Conservation (phyloP, 495 filamentous ascomycete species). For the Schizothecium vesticola region DNA sequence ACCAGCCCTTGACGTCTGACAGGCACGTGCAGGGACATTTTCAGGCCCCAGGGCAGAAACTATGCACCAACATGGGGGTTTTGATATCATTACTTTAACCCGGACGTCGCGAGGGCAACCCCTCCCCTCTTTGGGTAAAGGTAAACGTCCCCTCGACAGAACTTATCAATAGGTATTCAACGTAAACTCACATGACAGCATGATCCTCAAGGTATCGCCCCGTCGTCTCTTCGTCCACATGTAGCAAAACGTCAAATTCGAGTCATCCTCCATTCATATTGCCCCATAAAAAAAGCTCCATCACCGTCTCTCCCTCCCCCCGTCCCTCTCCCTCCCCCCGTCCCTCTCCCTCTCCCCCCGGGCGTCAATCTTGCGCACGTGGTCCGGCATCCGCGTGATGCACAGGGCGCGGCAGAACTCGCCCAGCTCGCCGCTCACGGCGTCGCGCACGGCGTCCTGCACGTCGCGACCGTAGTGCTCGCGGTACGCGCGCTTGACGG, state of each 20-base stretch:
- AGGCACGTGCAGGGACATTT: background rate
- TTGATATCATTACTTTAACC: background rate
- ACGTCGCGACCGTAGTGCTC: conserved; percentile 67
- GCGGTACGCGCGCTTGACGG: conserved; percentile 64
- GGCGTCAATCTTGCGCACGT: conserved; percentile 41
- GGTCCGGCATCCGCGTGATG: conserved; percentile 49
- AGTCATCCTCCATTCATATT: background rate
- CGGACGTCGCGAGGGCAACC: background rate
- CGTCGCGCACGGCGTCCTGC: conserved; percentile 53
- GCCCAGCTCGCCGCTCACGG: conserved; percentile 48
- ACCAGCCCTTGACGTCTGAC: background rate
- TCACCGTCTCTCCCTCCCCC: background rate
- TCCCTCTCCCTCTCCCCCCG: background rate
- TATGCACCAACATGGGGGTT: background rate
- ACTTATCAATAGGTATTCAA: background rate
- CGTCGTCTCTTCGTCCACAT: background rate
- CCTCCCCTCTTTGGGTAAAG: background rate
- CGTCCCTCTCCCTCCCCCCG: no score
- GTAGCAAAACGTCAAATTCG: background rate
- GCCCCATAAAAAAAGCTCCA: background rate
- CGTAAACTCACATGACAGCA: background rate
- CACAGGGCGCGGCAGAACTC: conserved; percentile 48
- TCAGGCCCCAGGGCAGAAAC: background rate
- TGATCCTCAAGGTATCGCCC: background rate
- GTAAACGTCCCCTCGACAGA: background rate